Evolutionary conservation across 208 protist genomes (phyloP), one percentile per base, ranked within the genome.

Genomic region (Trypanosoma vivax): DNA sequence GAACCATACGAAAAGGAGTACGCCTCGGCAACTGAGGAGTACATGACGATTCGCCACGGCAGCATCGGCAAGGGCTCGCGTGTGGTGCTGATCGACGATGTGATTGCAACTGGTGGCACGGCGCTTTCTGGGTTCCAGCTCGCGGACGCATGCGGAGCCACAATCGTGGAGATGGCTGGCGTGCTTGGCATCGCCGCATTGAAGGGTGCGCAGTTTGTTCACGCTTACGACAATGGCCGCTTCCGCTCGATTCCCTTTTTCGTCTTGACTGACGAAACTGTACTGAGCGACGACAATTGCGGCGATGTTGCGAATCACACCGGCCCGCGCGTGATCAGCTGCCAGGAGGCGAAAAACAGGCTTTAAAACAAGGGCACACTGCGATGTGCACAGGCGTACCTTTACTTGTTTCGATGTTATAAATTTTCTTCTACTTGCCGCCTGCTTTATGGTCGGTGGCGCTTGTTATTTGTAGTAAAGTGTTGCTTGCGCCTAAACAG

Each of bases 21-120:
- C 76, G 77, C 76, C 50, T 86, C 94, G 46, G 75, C 71, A 0
- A 65, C 63, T 1, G 70, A 73, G 0, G 87, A 96, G 38, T 69
- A 76, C 43, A 92, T 95, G 85, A 89, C 77, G 9, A 73, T 96
- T 38, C 83, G 90, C 38, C 39, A 59, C 38, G 90, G 83, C 19
- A 88, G 79, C 55, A 79, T 96, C 47, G 19, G 30, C 39, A 63
- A 73, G 39, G 73, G 61, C 13, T 77, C 83, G 9, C 81, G 90
- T 30, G 87, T 94, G 27, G 76, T 96, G 31, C 72, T 96, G 9
- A 85, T 96, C 50, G 90, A 96, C 66, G 90, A 96, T 63, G 83
- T 96, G 1, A 59, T 96, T 25, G 90, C 90, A 21, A 96, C 90
- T 2, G 90, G 90, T 25, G 90, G 90, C 13, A 96, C 89, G 5